These are phyloP conservation scores for Elongisporangium senticosum DNA, from an alignment of 352 stramenopile species.

Conservation along the genomic window DNA sequence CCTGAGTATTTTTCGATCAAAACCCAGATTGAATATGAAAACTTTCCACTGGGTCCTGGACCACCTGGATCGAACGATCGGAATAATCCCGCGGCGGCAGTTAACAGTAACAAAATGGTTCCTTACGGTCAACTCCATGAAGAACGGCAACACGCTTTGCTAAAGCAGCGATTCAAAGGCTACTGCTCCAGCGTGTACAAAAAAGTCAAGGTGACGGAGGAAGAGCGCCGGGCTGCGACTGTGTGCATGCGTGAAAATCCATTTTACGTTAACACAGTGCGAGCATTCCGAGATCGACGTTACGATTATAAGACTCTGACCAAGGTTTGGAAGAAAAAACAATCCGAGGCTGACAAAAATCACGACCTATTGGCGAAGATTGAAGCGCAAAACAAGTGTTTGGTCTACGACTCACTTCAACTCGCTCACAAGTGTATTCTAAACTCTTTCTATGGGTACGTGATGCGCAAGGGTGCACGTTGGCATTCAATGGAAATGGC, in stretches of 20 bases:
- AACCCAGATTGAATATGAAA: conserved; percentile 93
- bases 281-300: conserved; percentile 97
- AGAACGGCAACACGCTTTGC: conserved; percentile 57
- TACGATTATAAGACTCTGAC: conserved; percentile 99
- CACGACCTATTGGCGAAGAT: conserved; percentile 84
- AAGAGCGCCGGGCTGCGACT: conserved; percentile 92
- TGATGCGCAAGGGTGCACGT: conserved; percentile 98
- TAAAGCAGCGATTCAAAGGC: conserved; percentile 81
- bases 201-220: conserved; percentile 95
- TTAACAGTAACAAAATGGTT: conserved; percentile 22
- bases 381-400: conserved; percentile 81
- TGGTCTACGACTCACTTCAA: conserved; percentile 98
- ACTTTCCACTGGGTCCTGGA: conserved; percentile 34
- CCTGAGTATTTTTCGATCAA: conserved; percentile 96
- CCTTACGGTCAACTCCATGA: conserved; percentile 51
- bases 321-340: conserved; percentile 92
- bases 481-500: conserved; percentile 99
- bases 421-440: conserved; percentile 99
- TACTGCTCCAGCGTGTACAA: conserved; percentile 98
- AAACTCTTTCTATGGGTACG: conserved; percentile 99
- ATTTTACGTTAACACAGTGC: conserved; percentile 99
- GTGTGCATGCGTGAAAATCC: conserved; percentile 99
- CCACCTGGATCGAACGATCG: conserved; percentile 6
- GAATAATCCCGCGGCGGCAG: conserved; percentile 1
- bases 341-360: conserved; percentile 65